phyloP scores from a whole-genome alignment of 2,329 filamentous ascomycete genomes.

The Aspergillus cejpii region DNA sequence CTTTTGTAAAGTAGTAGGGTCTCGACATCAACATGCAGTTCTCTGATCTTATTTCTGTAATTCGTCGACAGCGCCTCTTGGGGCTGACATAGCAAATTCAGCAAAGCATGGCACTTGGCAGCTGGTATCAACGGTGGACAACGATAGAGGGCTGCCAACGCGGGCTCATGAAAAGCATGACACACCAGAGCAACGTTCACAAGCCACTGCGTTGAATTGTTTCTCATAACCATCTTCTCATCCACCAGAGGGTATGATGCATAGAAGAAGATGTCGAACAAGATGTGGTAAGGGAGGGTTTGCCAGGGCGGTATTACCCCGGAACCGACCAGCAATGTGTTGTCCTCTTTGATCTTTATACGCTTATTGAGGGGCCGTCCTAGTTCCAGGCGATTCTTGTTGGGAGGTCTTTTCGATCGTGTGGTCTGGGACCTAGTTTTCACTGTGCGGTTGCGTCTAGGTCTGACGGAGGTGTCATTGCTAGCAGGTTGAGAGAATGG shows the following conservation, averaged over 20 bases:
- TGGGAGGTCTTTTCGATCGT: conserved; percentile 14
- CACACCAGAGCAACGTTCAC: conserved; percentile 57
- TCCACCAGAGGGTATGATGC: conserved; percentile 54
- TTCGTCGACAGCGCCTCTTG: conserved; percentile 49
- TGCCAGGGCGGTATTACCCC: conserved; percentile 51
- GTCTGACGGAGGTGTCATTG: conserved; percentile 5
- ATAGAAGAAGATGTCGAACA: conserved; percentile 62
- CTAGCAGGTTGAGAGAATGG: conserved; percentile 7
- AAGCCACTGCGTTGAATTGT: conserved; percentile 50
- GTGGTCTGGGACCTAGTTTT: conserved; percentile 18
- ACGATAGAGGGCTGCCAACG: conserved; percentile 64
- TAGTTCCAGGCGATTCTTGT: conserved; percentile 14
- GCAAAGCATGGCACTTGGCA: conserved; percentile 44
- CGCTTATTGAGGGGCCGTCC: conserved; percentile 24
- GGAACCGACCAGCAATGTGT: conserved; percentile 16
- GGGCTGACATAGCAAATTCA: conserved; percentile 52
- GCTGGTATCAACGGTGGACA: conserved; percentile 57
- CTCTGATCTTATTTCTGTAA: conserved; percentile 65
- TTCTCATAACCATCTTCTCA: conserved; percentile 20
- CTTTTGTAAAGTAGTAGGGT: conserved; percentile 49
- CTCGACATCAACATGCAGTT: conserved; percentile 62
- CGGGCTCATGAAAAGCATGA: conserved; percentile 62
- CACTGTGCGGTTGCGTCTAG: conserved; percentile 15
- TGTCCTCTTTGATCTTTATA: conserved; percentile 17
- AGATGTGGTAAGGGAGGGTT: conserved; percentile 60